Evolutionary conservation across 176 grass and related monocot genomes (phyloP).

Genomic region (Zizania latifolia): DNA sequence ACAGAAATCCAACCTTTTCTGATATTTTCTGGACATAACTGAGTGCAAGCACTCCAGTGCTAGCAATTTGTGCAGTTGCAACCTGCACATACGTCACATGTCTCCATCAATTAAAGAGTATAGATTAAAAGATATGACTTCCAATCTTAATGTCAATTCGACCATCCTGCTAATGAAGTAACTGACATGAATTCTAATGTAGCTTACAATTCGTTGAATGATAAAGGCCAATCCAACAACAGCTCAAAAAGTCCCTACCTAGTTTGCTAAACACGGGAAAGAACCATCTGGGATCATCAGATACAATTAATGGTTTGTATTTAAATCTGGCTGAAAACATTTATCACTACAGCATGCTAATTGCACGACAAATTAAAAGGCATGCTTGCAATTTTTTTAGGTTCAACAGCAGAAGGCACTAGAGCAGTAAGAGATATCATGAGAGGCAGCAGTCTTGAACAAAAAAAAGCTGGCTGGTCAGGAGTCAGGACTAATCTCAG

Average conservation of each 20-base stretch:
- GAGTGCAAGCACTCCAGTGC: slow-evolving; percentile 46
- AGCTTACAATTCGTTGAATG: neutral
- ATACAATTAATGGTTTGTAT: neutral
- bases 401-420: too few species aligned
- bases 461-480: neutral
- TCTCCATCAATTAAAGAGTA: slow-evolving; percentile 14
- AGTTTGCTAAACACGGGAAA: neutral
- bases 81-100: slow-evolving; percentile 48
- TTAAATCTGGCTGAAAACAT: neutral
- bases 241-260: neutral
- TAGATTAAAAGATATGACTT: neutral
- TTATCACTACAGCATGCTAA: neutral
- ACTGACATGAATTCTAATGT: neutral
- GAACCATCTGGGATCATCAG: neutral
- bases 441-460: neutral
- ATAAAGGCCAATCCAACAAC: neutral
- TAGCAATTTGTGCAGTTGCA: slow-evolving; percentile 57
- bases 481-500: neutral
- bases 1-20: slow-evolving; percentile 54
- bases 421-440: neutral
- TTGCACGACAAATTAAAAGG: neutral
- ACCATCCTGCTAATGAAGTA: slow-evolving; percentile 5
- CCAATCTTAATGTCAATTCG: slow-evolving; percentile 5
- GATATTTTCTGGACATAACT: slow-evolving; percentile 78
- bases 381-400: neutral